phyloP scores from a whole-genome alignment of 176 grass and related monocot genomes.

The Puccinellia tenuiflora region DNA sequence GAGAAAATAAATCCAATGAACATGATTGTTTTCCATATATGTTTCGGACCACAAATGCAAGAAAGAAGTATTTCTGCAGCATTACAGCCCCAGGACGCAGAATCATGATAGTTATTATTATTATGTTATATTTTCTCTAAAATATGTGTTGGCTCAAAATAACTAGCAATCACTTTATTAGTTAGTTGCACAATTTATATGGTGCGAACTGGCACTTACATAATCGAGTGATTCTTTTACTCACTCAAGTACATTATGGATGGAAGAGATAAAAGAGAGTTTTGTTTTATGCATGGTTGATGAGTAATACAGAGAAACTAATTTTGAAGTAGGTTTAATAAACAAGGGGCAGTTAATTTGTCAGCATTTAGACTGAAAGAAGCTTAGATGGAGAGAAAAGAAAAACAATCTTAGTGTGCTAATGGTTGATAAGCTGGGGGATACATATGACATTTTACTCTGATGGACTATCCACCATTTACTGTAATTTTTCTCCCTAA shows the following conservation, averaged over 20 bases:
- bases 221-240: no score
- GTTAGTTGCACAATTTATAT: no score
- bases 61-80: background rate
- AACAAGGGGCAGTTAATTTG: background rate
- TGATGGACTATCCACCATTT: background rate
- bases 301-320: no score
- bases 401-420: background rate
- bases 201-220: no score
- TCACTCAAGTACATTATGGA: no score
- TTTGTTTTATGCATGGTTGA: no score
- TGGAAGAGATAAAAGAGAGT: no score
- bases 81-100: background rate
- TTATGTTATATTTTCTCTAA: no score
- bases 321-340: no score
- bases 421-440: background rate
- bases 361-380: background rate
- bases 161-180: no score
- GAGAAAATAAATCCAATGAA: background rate
- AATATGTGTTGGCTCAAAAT: no score
- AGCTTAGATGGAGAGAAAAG: background rate
- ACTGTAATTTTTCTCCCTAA: background rate
- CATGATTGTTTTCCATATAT: background rate
- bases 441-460: background rate
- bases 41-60: background rate
- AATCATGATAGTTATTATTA: background rate